These are phyloP conservation scores for Ceratocystis lukuohia DNA, from an alignment of 2,329 filamentous ascomycete genomes.

Conservation along the genomic window DNA sequence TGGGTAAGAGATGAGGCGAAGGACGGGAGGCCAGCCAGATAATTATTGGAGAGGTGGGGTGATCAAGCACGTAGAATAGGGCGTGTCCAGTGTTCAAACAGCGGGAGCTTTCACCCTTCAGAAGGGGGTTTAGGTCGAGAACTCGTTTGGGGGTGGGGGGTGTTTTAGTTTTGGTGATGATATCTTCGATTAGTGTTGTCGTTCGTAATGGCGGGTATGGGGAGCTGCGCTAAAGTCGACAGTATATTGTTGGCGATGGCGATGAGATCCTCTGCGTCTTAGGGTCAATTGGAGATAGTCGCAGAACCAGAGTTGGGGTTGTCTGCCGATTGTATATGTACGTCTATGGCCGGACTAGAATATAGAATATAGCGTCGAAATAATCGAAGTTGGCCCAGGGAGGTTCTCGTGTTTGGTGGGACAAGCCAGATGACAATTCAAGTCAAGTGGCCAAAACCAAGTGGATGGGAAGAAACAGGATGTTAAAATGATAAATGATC, in stretches of 20 bases:
- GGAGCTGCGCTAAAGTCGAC: neutral
- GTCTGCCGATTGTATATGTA: neutral
- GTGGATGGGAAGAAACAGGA: neutral
- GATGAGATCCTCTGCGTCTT: neutral
- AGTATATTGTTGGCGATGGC: neutral
- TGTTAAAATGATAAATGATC: neutral
- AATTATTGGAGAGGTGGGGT: neutral
- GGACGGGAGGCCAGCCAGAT: neutral
- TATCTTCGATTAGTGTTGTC: neutral
- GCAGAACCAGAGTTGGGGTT: neutral
- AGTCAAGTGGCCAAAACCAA: neutral
- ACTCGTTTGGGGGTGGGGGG: neutral
- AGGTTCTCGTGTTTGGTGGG: neutral
- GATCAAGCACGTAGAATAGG: neutral
- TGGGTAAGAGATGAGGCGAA: constrained; percentile 5
- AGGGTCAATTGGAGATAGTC: neutral
- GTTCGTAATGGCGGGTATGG: neutral
- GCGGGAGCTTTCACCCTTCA: neutral
- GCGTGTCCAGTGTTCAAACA: neutral
- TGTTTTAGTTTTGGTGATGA: neutral
- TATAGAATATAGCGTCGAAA: neutral
- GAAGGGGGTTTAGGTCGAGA: neutral
- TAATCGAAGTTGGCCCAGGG: neutral
- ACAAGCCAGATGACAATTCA: neutral
- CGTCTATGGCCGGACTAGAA: neutral